These are phyloP conservation scores for Sphagnum fallax DNA, from an alignment of 228 moss, liverwort and hornwort species.

Conservation along the genomic window DNA sequence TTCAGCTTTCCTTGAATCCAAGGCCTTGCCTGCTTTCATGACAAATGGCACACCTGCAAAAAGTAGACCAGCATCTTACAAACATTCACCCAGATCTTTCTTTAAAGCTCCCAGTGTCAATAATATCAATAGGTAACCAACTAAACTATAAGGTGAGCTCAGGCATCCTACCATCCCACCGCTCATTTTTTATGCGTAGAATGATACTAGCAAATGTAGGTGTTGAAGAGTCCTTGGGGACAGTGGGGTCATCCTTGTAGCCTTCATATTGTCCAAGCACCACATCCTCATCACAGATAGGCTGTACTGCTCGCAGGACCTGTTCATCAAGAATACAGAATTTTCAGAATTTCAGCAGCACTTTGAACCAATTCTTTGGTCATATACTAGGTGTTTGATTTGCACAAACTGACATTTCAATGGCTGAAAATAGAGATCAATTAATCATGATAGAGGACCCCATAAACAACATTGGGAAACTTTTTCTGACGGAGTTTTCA, in stretches of 20 bases:
- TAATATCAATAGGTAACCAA: no score
- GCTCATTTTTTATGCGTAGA: slow-evolving; percentile 74
- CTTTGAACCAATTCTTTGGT: background rate
- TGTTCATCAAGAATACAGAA: slow-evolving; percentile 10
- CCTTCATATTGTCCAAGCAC: slow-evolving; percentile 86
- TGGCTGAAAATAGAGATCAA: no score
- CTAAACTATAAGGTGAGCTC: background rate
- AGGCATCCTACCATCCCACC: slow-evolving; percentile 70
- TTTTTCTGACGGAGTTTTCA: no score
- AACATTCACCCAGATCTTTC: no score
- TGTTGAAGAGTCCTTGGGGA: slow-evolving; percentile 65
- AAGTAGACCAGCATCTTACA: background rate
- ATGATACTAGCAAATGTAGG: slow-evolving; percentile 77
- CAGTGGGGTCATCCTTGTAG: slow-evolving; percentile 76
- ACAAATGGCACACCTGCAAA: slow-evolving; percentile 72
- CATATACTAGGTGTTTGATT: no score
- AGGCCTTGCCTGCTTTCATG: slow-evolving; percentile 81
- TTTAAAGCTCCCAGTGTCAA: no score
- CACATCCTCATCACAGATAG: slow-evolving; percentile 58
- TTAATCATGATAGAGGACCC: background rate
- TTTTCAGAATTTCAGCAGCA: background rate
- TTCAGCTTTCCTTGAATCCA: slow-evolving; percentile 79
- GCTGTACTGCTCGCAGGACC: slow-evolving; percentile 51
- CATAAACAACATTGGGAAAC: background rate
- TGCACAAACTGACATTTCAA: no score